A percentile compares a stretch with the other conserved stretches of the same genome.
These are phyloP conservation scores for Rhizopogon rudus DNA, from an alignment of 768 basidiomycete species.

Conservation along the genomic window DNA sequence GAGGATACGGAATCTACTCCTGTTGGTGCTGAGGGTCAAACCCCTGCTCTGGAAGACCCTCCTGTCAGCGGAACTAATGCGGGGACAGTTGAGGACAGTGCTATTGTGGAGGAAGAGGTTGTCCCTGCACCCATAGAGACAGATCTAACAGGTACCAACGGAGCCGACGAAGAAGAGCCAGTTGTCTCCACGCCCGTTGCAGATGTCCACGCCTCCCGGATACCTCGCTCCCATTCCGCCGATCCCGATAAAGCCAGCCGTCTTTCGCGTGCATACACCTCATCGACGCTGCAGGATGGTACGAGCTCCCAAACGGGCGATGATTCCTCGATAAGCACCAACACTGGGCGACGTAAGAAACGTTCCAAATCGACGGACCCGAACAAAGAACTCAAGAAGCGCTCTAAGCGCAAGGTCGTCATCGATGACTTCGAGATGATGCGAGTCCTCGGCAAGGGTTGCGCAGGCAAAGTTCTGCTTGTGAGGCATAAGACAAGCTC, in stretches of 20 bases:
- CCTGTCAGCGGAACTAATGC: background rate
- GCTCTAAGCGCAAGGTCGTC: conserved; percentile 58
- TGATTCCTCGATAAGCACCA: conserved; percentile 68
- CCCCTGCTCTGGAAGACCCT: conserved; percentile 2
- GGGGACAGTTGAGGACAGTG: conserved; percentile 5
- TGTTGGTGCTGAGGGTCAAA: conserved; percentile 1
- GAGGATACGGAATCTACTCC: conserved; percentile 12
- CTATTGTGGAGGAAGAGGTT: conserved; percentile 2
- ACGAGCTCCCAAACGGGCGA: conserved; percentile 60
- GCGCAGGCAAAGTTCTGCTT: conserved; percentile 93
- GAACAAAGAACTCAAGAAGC: conserved; percentile 47
- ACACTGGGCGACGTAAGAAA: conserved; percentile 47
- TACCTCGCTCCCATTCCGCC: conserved; percentile 77
- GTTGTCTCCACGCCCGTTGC: conserved; percentile 35
- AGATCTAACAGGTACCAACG: conserved; percentile 15
- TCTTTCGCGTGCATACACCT: conserved; percentile 54
- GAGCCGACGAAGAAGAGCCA: conserved; percentile 24
- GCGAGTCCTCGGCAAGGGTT: conserved; percentile 94
- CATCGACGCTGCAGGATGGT: conserved; percentile 46
- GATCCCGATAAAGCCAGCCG: conserved; percentile 64
- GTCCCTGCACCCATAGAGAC: conserved; percentile 13
- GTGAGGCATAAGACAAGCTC: conserved; percentile 73
- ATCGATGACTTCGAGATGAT: conserved; percentile 97
- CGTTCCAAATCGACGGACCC: conserved; percentile 46
- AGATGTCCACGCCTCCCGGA: conserved; percentile 35